These are phyloP conservation scores for Phytopythium sindhum DNA, from an alignment of 352 stramenopile genomes.

Conservation along the genomic window DNA sequence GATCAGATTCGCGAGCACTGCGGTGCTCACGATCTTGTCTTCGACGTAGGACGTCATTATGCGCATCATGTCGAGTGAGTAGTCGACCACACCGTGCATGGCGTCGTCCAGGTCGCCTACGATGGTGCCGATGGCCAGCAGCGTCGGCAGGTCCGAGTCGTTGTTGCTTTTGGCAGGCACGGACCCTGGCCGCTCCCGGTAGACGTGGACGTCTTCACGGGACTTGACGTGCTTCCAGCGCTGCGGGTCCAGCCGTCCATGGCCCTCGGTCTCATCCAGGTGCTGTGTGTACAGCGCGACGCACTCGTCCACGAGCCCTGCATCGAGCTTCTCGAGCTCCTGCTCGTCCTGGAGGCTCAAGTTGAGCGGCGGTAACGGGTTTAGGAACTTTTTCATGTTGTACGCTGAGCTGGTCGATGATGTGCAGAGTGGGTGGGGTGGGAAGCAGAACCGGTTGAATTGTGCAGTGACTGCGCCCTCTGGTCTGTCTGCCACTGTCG, in stretches of 20 bases:
- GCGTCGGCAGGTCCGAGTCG: slow-evolving; percentile 22
- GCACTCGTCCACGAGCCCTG: slow-evolving; percentile 10
- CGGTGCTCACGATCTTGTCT: slow-evolving; percentile 44
- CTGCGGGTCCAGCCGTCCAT: slow-evolving; percentile 19
- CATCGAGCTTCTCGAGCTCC: slow-evolving; percentile 6
- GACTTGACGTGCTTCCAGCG: slow-evolving; percentile 28
- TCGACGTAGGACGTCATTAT: slow-evolving; percentile 54
- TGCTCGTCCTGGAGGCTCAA: slow-evolving; percentile 6
- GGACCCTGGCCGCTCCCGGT: slow-evolving; percentile 16
- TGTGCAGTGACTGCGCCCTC: background rate
- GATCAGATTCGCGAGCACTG: slow-evolving; percentile 35
- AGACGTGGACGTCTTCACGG: slow-evolving; percentile 25
- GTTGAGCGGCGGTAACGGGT: slow-evolving; percentile 10
- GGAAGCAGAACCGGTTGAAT: background rate
- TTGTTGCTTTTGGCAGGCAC: slow-evolving; percentile 4
- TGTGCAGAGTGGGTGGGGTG: background rate
- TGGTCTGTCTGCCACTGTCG: too few relatives aligned
- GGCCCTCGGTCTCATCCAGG: slow-evolving; percentile 19
- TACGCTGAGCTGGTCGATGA: background rate
- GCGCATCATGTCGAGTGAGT: slow-evolving; percentile 41
- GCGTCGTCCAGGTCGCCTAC: slow-evolving; percentile 39
- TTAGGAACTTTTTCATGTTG: slow-evolving; percentile 14
- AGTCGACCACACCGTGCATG: slow-evolving; percentile 46
- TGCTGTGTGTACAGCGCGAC: slow-evolving; percentile 8
- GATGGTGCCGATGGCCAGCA: slow-evolving; percentile 37